Base-by-base conservation (phyloP, 345 rosid species). In the Lepidium didymum region DNA sequence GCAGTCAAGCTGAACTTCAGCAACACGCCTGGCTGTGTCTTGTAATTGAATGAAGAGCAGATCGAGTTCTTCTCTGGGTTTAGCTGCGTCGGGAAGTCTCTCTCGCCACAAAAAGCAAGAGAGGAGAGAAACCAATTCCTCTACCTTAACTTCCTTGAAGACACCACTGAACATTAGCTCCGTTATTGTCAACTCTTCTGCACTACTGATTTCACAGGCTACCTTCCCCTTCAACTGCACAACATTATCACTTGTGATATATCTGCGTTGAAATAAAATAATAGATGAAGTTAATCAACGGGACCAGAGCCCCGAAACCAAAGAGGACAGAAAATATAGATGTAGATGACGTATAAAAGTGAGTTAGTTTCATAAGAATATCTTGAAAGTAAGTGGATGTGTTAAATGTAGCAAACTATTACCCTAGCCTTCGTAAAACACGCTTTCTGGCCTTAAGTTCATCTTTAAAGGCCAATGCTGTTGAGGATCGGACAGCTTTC, bases 71-170 rank as follows among this genome's bases (percentile, higher is more conserved):
- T 94, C 96, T 79, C 97, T 79, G 40, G 96, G 97, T 75, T 94
- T 91, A 60, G 88, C 75, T 23, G 96, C 89, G 59, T 89, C 99
- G 36, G 87, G 88, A 34, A 94, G 93, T 79, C 86, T 89, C 76
- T 94, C 97, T 64, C 77, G 96, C 97, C 99, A 94, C 35, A 94
- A 97, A 74, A 94, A 84, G 77, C 99, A 94, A 70, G 97, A 94
- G 72, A 94, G 99, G 50, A 94, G 93, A 67, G 99, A 78, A 46
- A 89, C 91, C 87, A 94, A 78, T 66, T 94, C 93, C 79, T 94
- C 97, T 57, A 92, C 91, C 79, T 86, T 86, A 51, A 86, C 63
- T 53, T 89, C 97, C 77, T 91, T 91, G 33, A 91, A 73, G 61
- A 81, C 87, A 47, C 99, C 99, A 67, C 83, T 87, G 87, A 94